Conservation (phyloP, 106 monocot species). For the Phalaenopsis aphrodite region DNA sequence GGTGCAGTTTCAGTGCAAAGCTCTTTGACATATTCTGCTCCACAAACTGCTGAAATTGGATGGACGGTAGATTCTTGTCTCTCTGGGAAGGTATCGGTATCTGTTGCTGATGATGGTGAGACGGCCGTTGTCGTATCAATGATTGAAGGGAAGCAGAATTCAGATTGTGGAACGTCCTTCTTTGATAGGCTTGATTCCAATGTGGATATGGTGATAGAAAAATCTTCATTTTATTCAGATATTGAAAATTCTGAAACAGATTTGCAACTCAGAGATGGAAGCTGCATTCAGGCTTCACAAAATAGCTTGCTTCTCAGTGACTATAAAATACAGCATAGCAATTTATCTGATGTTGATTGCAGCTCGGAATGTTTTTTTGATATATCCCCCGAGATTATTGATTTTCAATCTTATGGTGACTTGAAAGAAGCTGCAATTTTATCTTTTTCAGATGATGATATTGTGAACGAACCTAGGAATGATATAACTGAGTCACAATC, state of each 20-base stretch:
- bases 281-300: not conserved
- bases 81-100: conserved; percentile 61
- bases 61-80: conserved; percentile 31
- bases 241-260: conserved; percentile 9
- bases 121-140: conserved; percentile 91
- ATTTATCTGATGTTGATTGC: conserved; percentile 8
- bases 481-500: not conserved
- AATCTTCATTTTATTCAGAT: not conserved
- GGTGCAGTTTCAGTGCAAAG: conserved; percentile 20
- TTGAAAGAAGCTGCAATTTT: conserved; percentile 4
- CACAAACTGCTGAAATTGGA: conserved; percentile 15
- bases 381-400: conserved; percentile 14
- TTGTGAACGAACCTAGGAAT: conserved; percentile 1
- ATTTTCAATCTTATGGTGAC: conserved; percentile 8
- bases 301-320: conserved; percentile 3
- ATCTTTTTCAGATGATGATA: not conserved
- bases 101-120: conserved; percentile 91
- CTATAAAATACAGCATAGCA: not conserved
- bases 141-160: conserved; percentile 34
- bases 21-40: conserved; percentile 15
- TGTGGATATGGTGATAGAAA: not conserved
- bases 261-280: conserved; percentile 5
- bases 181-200: conserved; percentile 6
- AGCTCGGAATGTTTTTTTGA: conserved; percentile 11
- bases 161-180: conserved; percentile 10